phyloP scores from a whole-genome alignment of 2,329 filamentous ascomycete species.

The Colletotrichum spinosum region DNA sequence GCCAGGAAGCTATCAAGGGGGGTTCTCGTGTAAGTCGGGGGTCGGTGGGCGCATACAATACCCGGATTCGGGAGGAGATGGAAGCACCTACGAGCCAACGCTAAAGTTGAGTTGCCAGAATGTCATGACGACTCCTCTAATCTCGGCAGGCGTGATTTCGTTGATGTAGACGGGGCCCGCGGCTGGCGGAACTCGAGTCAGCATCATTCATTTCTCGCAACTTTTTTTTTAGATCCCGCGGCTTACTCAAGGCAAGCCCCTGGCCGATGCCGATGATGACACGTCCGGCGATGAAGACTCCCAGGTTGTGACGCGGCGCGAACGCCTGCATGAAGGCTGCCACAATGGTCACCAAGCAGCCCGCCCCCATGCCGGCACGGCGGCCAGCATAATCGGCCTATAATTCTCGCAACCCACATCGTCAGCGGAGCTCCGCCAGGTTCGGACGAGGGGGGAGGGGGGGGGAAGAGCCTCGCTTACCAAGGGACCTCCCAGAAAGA shows the following conservation, averaged over 20 bases:
- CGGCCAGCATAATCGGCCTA: constrained; percentile 67
- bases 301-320: constrained; percentile 66
- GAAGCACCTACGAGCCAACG: constrained; percentile 74
- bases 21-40: constrained; percentile 46
- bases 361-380: constrained; percentile 69
- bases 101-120: constrained; percentile 78
- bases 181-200: constrained; percentile 50
- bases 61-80: too few relatives aligned
- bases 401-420: too few relatives aligned
- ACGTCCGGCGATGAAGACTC: constrained; percentile 72
- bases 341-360: constrained; percentile 70
- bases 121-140: constrained; percentile 75
- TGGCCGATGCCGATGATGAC: constrained; percentile 74
- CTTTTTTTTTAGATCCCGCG: constrained; percentile 62
- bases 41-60: too few relatives aligned
- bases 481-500: constrained; percentile 74
- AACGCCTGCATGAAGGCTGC: constrained; percentile 75
- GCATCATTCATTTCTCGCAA: background rate
- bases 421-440: background rate
- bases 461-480: constrained; percentile 44
- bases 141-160: constrained; percentile 72
- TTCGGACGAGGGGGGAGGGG: too few relatives aligned
- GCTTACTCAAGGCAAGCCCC: constrained; percentile 66
- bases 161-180: constrained; percentile 79
- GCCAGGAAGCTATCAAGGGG: constrained; percentile 45